phyloP scores from a whole-genome alignment of 495 filamentous ascomycete genomes.

The Rostrohypoxylon terebratum region DNA sequence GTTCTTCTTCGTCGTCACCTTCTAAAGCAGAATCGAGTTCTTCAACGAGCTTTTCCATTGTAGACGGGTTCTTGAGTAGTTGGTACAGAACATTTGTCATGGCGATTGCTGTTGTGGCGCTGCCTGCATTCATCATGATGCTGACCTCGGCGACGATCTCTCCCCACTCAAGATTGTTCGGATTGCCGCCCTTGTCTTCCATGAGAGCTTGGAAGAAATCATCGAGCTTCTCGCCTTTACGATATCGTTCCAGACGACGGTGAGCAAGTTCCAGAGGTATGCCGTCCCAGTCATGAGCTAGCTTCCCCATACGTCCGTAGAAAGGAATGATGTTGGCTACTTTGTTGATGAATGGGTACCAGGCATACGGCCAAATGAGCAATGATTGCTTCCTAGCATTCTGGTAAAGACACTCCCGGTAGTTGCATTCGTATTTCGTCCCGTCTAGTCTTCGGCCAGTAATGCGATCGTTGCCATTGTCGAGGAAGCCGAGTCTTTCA shows the following conservation, averaged over 20 bases:
- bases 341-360: not conserved
- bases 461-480: not conserved
- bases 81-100: not conserved
- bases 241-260: not conserved
- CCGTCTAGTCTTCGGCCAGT: not conserved
- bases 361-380: not conserved
- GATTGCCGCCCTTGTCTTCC: not conserved
- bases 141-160: not conserved
- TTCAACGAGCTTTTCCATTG: not conserved
- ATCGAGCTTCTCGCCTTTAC: not conserved
- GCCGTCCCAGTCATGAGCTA: not conserved
- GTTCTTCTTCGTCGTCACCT: not conserved
- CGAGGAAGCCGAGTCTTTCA: not conserved
- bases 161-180: not conserved
- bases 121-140: not conserved
- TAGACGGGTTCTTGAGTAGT: not conserved
- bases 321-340: not conserved
- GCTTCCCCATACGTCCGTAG: not conserved
- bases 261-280: not conserved
- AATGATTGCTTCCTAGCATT: not conserved
- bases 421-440: not conserved
- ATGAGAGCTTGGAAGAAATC: not conserved
- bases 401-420: not conserved
- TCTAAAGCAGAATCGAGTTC: not conserved
- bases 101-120: not conserved